These are phyloP conservation scores for Rutidosis leptorrhynchoides DNA, from an alignment of 129 eudicot genomes.

Conservation along the genomic window DNA sequence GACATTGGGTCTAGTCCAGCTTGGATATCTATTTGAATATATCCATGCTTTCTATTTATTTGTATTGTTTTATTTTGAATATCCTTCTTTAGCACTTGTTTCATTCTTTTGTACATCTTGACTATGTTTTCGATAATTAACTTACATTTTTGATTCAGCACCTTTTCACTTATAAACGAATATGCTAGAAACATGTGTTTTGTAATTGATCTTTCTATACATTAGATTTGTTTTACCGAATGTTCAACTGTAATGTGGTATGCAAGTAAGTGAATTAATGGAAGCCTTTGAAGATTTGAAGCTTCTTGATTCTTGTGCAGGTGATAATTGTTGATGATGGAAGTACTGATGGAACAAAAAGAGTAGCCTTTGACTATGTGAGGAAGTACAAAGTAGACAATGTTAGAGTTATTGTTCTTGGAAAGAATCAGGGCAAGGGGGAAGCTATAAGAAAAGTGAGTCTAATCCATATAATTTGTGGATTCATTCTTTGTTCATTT, in stretches of 20 bases:
- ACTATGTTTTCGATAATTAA: not conserved
- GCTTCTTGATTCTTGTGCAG: conserved; percentile 33
- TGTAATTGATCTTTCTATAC: not conserved
- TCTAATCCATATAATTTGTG: conserved; percentile 30
- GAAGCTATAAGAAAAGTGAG: conserved; percentile 99
- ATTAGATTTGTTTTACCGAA: not conserved
- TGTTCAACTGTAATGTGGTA: not conserved
- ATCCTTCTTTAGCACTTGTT: not conserved
- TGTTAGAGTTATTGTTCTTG: conserved; percentile 90
- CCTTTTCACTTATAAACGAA: not conserved
- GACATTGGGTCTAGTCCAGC: not conserved
- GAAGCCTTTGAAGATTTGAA: not conserved
- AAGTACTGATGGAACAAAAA: conserved; percentile 76
- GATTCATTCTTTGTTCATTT: not conserved
- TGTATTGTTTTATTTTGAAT: not conserved
- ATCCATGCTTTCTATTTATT: not conserved
- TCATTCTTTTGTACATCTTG: not conserved
- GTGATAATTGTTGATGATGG: conserved; percentile 92
- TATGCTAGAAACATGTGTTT: not conserved
- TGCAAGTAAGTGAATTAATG: not conserved
- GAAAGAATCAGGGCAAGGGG: conserved; percentile 94
- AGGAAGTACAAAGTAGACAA: conserved; percentile 70
- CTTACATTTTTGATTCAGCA: not conserved
- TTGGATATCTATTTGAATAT: not conserved
- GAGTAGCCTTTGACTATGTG: conserved; percentile 80